Evolutionary conservation across 2,329 filamentous ascomycete genomes (phyloP).

Genomic region (Dactylellina cionopaga): DNA sequence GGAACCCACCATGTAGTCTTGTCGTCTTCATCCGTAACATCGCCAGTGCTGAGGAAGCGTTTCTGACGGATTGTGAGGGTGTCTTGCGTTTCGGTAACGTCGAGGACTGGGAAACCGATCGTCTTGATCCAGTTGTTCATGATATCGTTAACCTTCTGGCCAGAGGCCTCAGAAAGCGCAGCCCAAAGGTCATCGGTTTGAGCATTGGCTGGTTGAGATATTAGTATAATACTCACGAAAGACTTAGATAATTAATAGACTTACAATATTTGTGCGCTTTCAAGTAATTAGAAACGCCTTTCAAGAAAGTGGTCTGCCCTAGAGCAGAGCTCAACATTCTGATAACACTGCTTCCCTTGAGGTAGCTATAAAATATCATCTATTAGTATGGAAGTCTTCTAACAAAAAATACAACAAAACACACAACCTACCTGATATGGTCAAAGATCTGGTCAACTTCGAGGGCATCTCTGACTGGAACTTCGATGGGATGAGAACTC

Average conservation of each 20-base stretch:
- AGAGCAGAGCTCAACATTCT: conserved; percentile 95
- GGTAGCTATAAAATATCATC: conserved; percentile 4
- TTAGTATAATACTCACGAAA: not conserved
- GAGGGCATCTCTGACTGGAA: conserved; percentile 89
- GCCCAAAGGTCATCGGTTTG: conserved; percentile 92
- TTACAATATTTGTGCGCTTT: conserved; percentile 84
- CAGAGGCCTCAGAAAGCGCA: conserved; percentile 85
- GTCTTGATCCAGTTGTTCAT: conserved; percentile 97
- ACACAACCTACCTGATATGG: conserved; percentile 82
- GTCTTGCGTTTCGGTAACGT: conserved; percentile 81
- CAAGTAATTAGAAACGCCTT: conserved; percentile 88
- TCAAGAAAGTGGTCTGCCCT: conserved; percentile 85
- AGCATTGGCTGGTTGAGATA: conserved; percentile 68
- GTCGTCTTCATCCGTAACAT: conserved; percentile 90
- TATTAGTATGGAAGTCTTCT: not conserved
- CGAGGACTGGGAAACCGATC: conserved; percentile 92
- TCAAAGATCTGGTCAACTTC: conserved; percentile 99
- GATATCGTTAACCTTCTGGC: conserved; percentile 82
- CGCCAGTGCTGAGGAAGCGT: conserved; percentile 89
- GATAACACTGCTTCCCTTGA: conserved; percentile 92
- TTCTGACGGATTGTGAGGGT: conserved; percentile 85
- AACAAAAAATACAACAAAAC: conserved; percentile 8
- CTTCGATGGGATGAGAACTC: conserved; percentile 94
- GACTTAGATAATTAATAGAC: conserved; percentile 21
- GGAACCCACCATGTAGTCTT: conserved; percentile 96